Conservation (phyloP, 768 basidiomycete species). For the Mycena albidolilacea region DNA sequence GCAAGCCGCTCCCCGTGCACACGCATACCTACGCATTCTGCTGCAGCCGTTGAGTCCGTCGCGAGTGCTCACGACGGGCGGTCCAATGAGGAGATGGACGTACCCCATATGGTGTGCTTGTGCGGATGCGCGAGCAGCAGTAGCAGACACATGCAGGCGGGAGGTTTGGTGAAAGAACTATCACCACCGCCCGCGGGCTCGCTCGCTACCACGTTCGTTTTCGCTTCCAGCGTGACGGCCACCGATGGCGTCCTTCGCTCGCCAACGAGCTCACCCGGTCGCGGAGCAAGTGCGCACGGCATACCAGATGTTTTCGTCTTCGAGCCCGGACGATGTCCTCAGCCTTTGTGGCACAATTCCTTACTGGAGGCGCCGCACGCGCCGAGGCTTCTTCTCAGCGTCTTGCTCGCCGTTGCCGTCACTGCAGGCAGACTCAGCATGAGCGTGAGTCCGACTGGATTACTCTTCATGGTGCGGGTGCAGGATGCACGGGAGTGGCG, state of each 20-base stretch:
- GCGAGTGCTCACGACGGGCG: not conserved
- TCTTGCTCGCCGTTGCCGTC: no score
- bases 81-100: not conserved
- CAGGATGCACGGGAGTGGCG: no score
- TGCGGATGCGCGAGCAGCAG: not conserved
- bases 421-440: no score
- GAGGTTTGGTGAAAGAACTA: not conserved
- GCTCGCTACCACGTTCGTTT: not conserved
- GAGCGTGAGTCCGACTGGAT: no score
- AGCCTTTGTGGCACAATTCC: no score
- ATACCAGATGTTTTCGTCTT: not conserved
- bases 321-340: no score
- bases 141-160: not conserved
- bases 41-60: not conserved
- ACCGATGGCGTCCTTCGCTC: not conserved
- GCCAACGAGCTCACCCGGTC: not conserved
- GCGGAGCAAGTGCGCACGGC: not conserved
- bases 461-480: no score
- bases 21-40: not conserved
- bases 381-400: no score
- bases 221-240: not conserved
- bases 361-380: no score
- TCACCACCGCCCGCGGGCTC: not conserved
- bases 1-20: not conserved
- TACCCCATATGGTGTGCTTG: not conserved